phyloP scores from a whole-genome alignment of 1,284 basidiomycete genomes.

The Sutorius eximius region DNA sequence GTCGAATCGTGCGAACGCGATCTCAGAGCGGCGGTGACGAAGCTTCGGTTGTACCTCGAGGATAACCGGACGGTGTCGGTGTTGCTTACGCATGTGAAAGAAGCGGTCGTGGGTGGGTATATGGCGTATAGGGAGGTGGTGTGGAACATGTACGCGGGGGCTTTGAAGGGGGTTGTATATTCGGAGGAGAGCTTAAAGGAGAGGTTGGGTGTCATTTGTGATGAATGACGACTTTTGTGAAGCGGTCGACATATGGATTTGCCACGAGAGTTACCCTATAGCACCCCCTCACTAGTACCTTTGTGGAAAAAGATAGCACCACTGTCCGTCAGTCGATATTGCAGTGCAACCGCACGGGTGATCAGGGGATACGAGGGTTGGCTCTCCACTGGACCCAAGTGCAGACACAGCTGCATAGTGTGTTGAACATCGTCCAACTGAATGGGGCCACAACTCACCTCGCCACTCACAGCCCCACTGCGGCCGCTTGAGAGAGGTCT shows the following conservation, averaged over 20 bases:
- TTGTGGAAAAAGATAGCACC: constrained; percentile 67
- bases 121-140: constrained; percentile 60
- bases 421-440: background rate
- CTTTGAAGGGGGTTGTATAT: constrained; percentile 37
- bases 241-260: background rate
- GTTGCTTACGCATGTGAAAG: constrained; percentile 73
- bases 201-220: constrained; percentile 26
- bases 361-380: constrained; percentile 41
- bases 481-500: constrained; percentile 65
- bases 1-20: constrained; percentile 52
- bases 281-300: constrained; percentile 63
- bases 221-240: constrained; percentile 13
- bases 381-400: constrained; percentile 50
- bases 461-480: constrained; percentile 73
- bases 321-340: constrained; percentile 66
- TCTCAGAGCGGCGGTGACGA: constrained; percentile 52
- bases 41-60: constrained; percentile 73
- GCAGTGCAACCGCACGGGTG: constrained; percentile 54
- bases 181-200: constrained; percentile 40
- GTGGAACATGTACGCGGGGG: constrained; percentile 42
- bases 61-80: constrained; percentile 77
- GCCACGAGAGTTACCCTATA: constrained; percentile 37
- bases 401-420: constrained; percentile 55
- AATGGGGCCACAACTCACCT: constrained; percentile 43
- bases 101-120: constrained; percentile 74